phyloP scores from a whole-genome alignment of 495 filamentous ascomycete species.

The Penicillium nucicola region DNA sequence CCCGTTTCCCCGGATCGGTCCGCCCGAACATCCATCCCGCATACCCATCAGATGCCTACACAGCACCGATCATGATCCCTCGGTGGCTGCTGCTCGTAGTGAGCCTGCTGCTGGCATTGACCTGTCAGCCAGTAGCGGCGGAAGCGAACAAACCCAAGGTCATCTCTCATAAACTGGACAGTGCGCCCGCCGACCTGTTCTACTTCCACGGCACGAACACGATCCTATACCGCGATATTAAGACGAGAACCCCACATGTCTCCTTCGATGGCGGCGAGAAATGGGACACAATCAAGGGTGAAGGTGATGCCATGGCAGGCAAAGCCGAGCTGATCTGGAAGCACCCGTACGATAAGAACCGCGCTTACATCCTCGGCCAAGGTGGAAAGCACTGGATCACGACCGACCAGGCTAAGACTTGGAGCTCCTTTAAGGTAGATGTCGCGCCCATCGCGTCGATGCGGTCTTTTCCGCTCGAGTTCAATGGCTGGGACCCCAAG shows the following conservation, averaged over 20 bases:
- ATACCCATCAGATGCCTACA: constrained; percentile 32
- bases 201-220: constrained; percentile 88
- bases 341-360: constrained; percentile 73
- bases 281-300: constrained; percentile 64
- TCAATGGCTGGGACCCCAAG: constrained; percentile 76
- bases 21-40: constrained; percentile 8
- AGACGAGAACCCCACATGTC: constrained; percentile 57
- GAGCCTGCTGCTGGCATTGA: constrained; percentile 34
- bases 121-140: constrained; percentile 37
- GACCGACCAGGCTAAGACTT: constrained; percentile 71
- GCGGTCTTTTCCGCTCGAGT: constrained; percentile 47
- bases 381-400: constrained; percentile 75
- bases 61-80: constrained; percentile 35
- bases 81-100: constrained; percentile 39
- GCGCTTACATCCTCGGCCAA: constrained; percentile 72
- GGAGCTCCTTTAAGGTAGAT: constrained; percentile 66
- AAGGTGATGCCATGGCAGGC: constrained; percentile 53
- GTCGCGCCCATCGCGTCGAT: constrained; percentile 32
- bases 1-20: constrained; percentile 15
- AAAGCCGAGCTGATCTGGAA: constrained; percentile 56
- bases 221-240: constrained; percentile 59
- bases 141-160: constrained; percentile 50
- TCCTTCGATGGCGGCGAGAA: constrained; percentile 73
- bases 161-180: constrained; percentile 54
- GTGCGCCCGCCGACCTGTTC: constrained; percentile 60